Conservation (phyloP, 306 rosid species). For the Delonix regia region DNA sequence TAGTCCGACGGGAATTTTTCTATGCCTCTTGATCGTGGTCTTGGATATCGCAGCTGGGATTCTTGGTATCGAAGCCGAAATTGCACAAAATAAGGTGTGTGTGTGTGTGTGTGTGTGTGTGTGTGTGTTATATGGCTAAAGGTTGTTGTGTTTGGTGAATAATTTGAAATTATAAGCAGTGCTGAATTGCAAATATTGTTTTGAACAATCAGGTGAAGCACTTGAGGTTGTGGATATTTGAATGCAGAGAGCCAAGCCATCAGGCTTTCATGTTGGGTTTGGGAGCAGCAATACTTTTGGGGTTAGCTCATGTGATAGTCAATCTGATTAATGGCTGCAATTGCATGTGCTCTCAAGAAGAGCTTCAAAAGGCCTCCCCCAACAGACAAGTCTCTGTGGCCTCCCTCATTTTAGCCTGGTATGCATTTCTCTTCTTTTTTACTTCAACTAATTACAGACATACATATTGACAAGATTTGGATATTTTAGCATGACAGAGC, state of each 20-base stretch:
- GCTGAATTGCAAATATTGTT: conserved; percentile 9
- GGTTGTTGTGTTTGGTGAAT: conserved; percentile 10
- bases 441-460: too few relatives aligned
- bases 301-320: conserved; percentile 67
- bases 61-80: conserved; percentile 89
- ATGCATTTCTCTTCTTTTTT: not conserved
- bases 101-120: conserved; percentile 40
- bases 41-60: conserved; percentile 89
- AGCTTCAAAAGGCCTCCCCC: conserved; percentile 71
- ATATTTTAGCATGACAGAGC: too few relatives aligned
- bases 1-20: conserved; percentile 57
- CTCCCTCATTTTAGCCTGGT: conserved; percentile 88
- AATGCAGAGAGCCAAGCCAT: conserved; percentile 89
- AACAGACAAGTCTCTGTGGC: conserved; percentile 69
- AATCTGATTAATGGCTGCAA: conserved; percentile 86
- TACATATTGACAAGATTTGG: too few relatives aligned
- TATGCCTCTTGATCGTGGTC: conserved; percentile 69
- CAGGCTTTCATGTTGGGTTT: conserved; percentile 83
- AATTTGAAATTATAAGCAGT: not conserved
- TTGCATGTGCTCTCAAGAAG: conserved; percentile 86
- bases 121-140: not conserved
- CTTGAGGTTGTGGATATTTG: conserved; percentile 84
- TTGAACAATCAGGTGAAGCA: conserved; percentile 70
- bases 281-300: conserved; percentile 72
- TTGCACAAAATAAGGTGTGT: conserved; percentile 82